These are phyloP conservation scores for Aspergillus quadrilineatus DNA, from an alignment of 2,329 filamentous ascomycete species.

Conservation along the genomic window DNA sequence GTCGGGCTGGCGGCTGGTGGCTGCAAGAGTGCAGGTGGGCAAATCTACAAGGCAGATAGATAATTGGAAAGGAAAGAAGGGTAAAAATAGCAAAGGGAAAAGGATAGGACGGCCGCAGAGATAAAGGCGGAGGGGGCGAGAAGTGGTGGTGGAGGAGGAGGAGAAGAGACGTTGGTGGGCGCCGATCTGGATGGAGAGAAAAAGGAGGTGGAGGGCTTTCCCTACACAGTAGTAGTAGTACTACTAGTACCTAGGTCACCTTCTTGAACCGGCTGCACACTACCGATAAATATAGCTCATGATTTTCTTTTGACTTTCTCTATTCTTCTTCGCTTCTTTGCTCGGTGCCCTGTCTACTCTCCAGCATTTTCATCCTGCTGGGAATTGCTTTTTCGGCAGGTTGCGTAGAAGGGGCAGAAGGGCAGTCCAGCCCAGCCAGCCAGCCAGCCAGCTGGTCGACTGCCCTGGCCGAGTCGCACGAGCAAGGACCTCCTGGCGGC, in stretches of 20 bases:
- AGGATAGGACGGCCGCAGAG: slow-evolving; percentile 7
- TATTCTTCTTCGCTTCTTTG: slow-evolving; percentile 9
- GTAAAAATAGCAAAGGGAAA: neutral
- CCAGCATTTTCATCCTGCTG: slow-evolving; percentile 9
- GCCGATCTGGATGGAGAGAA: slow-evolving; percentile 11
- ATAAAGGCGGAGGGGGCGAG: slow-evolving; percentile 20
- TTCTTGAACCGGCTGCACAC: too few species aligned
- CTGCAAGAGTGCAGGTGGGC: neutral
- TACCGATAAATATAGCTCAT: neutral
- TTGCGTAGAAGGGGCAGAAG: slow-evolving; percentile 24
- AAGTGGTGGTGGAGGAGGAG: slow-evolving; percentile 21
- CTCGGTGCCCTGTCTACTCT: slow-evolving; percentile 1
- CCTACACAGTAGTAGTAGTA: neutral
- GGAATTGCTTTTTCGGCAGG: slow-evolving; percentile 22
- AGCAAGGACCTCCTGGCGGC: slow-evolving; percentile 7
- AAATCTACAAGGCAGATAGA: slow-evolving; percentile 12
- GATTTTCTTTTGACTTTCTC: neutral
- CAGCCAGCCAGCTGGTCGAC: slow-evolving; percentile 5
- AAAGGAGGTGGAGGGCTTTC: slow-evolving; percentile 6
- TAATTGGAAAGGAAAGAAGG: slow-evolving; percentile 7
- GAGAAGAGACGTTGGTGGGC: slow-evolving; percentile 19
- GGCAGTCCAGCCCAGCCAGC: slow-evolving; percentile 3
- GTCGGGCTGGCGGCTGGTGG: slow-evolving; percentile 8
- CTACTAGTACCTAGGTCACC: neutral
- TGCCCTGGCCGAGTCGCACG: slow-evolving; percentile 11